Evolutionary conservation across 2,329 filamentous ascomycete species (phyloP).

Genomic region (Curvularia lunata): DNA sequence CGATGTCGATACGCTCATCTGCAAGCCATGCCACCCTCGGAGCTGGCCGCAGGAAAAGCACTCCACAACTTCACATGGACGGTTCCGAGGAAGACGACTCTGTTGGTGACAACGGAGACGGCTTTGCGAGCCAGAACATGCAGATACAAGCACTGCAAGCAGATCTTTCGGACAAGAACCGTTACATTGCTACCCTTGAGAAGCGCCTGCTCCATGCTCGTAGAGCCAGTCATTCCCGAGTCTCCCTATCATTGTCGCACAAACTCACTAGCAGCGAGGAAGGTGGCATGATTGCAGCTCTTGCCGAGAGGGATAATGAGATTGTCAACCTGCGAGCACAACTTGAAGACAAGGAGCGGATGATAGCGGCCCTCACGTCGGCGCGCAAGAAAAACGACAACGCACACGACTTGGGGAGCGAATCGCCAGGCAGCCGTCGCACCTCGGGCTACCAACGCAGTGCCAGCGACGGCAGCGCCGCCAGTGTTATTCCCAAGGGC

Average conservation of each 20-base stretch:
- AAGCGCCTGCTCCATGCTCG: constrained; percentile 90
- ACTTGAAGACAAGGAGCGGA: constrained; percentile 92
- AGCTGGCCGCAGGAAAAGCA: constrained; percentile 39
- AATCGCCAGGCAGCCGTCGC: constrained; percentile 45
- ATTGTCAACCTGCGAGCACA: constrained; percentile 89
- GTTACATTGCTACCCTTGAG: constrained; percentile 93
- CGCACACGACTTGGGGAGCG: constrained; percentile 63
- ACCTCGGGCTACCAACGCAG: constrained; percentile 44
- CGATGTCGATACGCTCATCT: constrained; percentile 55
- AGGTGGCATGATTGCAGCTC: constrained; percentile 71
- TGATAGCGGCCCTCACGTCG: constrained; percentile 84
- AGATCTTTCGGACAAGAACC: constrained; percentile 95
- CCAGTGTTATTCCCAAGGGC: constrained; percentile 37
- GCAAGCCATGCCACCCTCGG: constrained; percentile 51
- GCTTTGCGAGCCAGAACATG: constrained; percentile 78
- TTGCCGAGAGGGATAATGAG: constrained; percentile 90
- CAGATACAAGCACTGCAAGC: constrained; percentile 91
- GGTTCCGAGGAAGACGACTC: constrained; percentile 56
- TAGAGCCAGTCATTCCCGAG: constrained; percentile 84
- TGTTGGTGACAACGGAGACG: constrained; percentile 83
- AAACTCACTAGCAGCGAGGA: constrained; percentile 74
- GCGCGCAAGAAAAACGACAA: constrained; percentile 85
- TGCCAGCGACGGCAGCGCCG: constrained; percentile 39
- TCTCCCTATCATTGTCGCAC: constrained; percentile 76
- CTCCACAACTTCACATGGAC: constrained; percentile 31